These are phyloP conservation scores for Lepiota subincarnata DNA, from an alignment of 768 basidiomycete species.

Conservation along the genomic window DNA sequence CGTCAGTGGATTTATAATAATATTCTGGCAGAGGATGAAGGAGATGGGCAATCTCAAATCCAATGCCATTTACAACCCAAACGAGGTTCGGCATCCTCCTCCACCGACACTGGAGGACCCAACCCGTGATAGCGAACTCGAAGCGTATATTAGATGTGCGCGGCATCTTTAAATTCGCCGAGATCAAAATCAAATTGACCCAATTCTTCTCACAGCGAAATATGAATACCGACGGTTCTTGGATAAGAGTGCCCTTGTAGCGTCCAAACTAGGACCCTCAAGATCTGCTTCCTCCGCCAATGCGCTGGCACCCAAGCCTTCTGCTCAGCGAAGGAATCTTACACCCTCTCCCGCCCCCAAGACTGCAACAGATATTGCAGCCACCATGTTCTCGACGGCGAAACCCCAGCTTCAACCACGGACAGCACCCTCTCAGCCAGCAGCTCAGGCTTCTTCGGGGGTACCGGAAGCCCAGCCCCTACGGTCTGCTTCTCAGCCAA, in stretches of 20 bases:
- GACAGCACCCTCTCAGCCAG: constrained; percentile 10
- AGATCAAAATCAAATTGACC: background rate
- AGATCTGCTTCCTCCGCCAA: constrained; percentile 30
- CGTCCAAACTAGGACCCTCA: constrained; percentile 44
- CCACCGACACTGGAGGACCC: constrained; percentile 74
- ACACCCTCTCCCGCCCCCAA: constrained; percentile 7
- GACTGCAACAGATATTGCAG: constrained; percentile 12
- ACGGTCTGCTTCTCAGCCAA: constrained; percentile 22
- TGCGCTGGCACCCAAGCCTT: constrained; percentile 17
- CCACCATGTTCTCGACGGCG: constrained; percentile 13
- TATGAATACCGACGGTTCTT: constrained; percentile 76
- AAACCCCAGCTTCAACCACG: constrained; percentile 12
- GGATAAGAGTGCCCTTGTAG: constrained; percentile 40
- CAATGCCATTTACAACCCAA: constrained; percentile 77
- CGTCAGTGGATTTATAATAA: too few species aligned
- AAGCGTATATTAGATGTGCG: constrained; percentile 84
- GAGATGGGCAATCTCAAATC: constrained; percentile 77
- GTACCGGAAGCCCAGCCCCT: constrained; percentile 17
- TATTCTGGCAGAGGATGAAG: constrained; percentile 59
- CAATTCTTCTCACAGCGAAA: constrained; percentile 47
- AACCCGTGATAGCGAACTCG: constrained; percentile 86
- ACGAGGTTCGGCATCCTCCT: constrained; percentile 78
- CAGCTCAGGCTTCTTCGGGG: constrained; percentile 3
- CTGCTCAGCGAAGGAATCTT: constrained; percentile 9
- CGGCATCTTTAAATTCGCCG: constrained; percentile 22